phyloP scores from a whole-genome alignment of 331 rosid species.

The Pyracantha coccinea region DNA sequence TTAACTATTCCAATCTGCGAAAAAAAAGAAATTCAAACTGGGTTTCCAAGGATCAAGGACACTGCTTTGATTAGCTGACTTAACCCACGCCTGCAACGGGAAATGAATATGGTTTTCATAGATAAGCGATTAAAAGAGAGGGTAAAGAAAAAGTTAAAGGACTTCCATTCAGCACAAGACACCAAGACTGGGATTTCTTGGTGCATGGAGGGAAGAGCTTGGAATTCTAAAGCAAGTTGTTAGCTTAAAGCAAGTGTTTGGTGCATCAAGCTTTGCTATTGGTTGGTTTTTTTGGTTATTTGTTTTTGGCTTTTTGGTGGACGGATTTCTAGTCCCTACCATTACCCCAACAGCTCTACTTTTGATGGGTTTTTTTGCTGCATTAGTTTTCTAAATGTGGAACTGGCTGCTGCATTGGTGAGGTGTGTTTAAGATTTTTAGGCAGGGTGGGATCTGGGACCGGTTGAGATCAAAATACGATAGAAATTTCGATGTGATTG shows the following conservation, averaged over 20 bases:
- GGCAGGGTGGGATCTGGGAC: background rate
- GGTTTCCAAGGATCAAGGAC: background rate
- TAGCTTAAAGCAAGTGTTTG: conserved; percentile 36
- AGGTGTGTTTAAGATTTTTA: no score
- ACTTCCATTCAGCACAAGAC: conserved; percentile 57
- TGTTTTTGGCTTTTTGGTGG: background rate
- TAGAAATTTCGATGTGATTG: no score
- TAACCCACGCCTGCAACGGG: background rate
- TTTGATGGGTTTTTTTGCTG: conserved; percentile 31
- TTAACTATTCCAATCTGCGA: background rate
- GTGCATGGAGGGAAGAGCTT: conserved; percentile 56
- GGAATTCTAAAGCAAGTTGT: conserved; percentile 57
- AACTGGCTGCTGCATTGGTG: background rate
- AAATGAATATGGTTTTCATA: conserved; percentile 33
- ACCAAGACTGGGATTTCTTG: conserved; percentile 37
- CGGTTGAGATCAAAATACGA: background rate
- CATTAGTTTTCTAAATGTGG: conserved; percentile 13
- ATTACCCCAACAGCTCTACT: conserved; percentile 43
- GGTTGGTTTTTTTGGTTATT: conserved; percentile 24
- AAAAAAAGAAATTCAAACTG: background rate
- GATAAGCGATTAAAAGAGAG: conserved; percentile 28
- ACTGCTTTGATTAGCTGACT: no score
- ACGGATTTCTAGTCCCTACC: conserved; percentile 30
- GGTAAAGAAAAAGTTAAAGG: conserved; percentile 48
- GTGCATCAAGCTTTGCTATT: conserved; percentile 27